A percentile compares a stretch with the other conserved stretches of the same genome.
These are phyloP conservation scores for Parathielavia appendiculata DNA, from an alignment of 495 filamentous ascomycete species.

Conservation along the genomic window DNA sequence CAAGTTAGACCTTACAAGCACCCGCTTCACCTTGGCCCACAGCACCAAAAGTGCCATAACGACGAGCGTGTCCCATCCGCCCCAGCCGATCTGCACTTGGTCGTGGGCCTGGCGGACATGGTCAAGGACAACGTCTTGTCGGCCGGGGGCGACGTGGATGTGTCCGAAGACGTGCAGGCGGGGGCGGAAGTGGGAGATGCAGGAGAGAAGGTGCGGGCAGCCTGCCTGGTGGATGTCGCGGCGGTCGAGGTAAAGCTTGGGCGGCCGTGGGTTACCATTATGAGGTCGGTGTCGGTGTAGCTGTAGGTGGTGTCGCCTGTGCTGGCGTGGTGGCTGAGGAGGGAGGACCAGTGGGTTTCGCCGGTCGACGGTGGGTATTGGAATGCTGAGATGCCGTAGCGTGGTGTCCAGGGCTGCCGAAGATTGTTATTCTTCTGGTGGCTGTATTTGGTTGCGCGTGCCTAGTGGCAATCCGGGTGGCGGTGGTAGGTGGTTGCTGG, in stretches of 20 bases:
- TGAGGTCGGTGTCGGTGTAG: not conserved
- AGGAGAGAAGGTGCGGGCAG: constrained; percentile 6
- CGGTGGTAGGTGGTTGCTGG: no score
- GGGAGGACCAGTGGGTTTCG: not conserved
- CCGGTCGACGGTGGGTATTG: constrained; percentile 3
- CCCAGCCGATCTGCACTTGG: constrained; percentile 10
- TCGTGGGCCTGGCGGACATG: constrained; percentile 3
- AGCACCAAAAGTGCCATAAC: constrained; percentile 1
- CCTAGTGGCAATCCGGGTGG: no score
- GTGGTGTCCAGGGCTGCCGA: constrained; percentile 15
- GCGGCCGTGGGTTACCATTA: constrained; percentile 6
- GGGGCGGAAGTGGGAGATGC: not conserved
- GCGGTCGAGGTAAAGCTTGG: constrained; percentile 6
- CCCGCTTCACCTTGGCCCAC: not conserved
- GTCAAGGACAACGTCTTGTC: constrained; percentile 7
- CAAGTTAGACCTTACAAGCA: not conserved
- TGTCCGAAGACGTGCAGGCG: constrained; percentile 14
- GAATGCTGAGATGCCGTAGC: constrained; percentile 11
- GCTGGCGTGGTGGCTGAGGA: not conserved
- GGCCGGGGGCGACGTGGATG: constrained; percentile 5
- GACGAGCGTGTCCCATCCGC: not conserved
- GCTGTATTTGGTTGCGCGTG: not conserved
- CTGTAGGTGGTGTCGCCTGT: not conserved
- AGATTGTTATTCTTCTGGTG: constrained; percentile 4
- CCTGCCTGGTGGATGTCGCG: constrained; percentile 10